A percentile compares a stretch with the other conserved stretches of the same genome.
Conservation (phyloP, 2,329 filamentous ascomycete species). For the Lizonia empirigonia region DNA sequence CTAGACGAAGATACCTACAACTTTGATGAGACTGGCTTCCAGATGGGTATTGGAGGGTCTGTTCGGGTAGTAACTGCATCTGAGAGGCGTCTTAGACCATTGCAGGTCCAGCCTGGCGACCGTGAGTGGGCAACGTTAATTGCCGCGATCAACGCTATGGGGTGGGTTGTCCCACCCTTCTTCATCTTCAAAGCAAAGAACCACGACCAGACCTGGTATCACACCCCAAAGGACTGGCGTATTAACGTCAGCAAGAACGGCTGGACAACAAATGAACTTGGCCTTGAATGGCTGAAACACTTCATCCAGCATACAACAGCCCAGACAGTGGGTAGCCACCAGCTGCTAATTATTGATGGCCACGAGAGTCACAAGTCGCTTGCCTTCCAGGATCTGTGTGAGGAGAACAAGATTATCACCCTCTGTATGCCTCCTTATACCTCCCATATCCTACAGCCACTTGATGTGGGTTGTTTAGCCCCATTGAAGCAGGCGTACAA, state of each 20-base stretch:
- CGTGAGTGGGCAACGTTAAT: conserved; percentile 22
- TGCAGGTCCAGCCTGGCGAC: conserved; percentile 11
- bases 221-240: conserved; percentile 31
- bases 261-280: conserved; percentile 44
- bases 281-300: conserved; percentile 44
- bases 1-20: no score
- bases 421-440: no score
- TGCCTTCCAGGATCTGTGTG: conserved; percentile 4
- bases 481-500: no score
- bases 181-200: conserved; percentile 19
- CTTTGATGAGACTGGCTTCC: no score
- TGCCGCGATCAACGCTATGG: conserved; percentile 17
- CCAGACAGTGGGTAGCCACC: no score
- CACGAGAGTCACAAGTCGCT: conserved; percentile 28
- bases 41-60: no score
- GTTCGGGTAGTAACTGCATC: no score
- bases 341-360: conserved; percentile 9
- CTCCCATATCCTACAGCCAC: no score
- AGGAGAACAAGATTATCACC: no score
- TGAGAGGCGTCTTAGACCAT: not conserved
- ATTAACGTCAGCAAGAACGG: conserved; percentile 41
- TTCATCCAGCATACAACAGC: conserved; percentile 37
- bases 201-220: conserved; percentile 14
- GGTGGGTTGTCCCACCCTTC: conserved; percentile 16
- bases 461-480: no score